Evolutionary conservation across 1,284 basidiomycete species (phyloP).

Genomic region (Cryptococcus sp.): DNA sequence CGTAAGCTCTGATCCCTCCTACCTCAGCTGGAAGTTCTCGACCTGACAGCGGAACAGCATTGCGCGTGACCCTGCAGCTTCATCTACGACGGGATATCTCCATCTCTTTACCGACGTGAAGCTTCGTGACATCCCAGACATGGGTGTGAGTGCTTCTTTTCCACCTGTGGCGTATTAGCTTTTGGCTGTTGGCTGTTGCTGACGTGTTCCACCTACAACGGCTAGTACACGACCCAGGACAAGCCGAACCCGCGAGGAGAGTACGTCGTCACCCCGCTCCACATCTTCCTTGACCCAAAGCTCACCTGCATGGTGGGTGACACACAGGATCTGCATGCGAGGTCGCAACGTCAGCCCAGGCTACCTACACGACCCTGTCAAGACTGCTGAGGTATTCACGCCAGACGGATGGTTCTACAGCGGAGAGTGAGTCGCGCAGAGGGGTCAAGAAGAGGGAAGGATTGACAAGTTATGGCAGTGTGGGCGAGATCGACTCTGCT

Average conservation of each 20-base stretch:
- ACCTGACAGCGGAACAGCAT: constrained; percentile 21
- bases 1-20: constrained; percentile 21
- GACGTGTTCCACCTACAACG: background rate
- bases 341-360: constrained; percentile 64
- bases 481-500: constrained; percentile 71
- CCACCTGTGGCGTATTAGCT: background rate
- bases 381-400: constrained; percentile 58
- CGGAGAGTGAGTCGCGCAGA: constrained; percentile 59
- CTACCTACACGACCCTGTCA: constrained; percentile 57
- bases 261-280: constrained; percentile 22
- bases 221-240: constrained; percentile 74
- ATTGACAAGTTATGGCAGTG: constrained; percentile 29
- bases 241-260: constrained; percentile 91
- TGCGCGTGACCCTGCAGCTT: constrained; percentile 59
- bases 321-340: constrained; percentile 60
- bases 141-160: constrained; percentile 56
- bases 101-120: constrained; percentile 73
- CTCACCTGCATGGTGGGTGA: background rate
- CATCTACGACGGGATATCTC: constrained; percentile 76
- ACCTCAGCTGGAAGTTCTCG: too few species aligned
- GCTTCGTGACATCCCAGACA: constrained; percentile 77
- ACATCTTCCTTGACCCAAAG: too few species aligned
- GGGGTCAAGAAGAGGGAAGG: background rate
- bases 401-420: constrained; percentile 83
- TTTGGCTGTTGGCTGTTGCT: background rate